These are phyloP conservation scores for Kluyveromyces lactis DNA, from an alignment of 805 yeast species.

Conservation along the genomic window DNA sequence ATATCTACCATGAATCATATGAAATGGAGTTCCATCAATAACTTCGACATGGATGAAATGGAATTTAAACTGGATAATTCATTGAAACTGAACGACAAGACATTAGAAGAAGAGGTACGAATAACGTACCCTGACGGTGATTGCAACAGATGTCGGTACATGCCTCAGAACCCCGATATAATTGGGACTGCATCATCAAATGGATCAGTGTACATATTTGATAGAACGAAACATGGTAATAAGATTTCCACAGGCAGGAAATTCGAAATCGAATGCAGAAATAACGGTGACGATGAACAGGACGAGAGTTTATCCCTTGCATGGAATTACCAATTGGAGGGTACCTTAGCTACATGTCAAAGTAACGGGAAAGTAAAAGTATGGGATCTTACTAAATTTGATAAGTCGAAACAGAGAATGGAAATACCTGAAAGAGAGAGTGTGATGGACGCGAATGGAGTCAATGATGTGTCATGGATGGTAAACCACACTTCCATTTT, in stretches of 20 bases:
- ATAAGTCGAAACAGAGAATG: slow-evolving; percentile 20
- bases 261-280: slow-evolving; percentile 43
- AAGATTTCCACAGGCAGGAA: slow-evolving; percentile 24
- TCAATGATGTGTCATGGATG: slow-evolving; percentile 69
- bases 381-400: slow-evolving; percentile 54
- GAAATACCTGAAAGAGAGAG: slow-evolving; percentile 15
- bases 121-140: slow-evolving; percentile 39
- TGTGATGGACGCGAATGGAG: slow-evolving; percentile 36
- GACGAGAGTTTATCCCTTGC: slow-evolving; percentile 61
- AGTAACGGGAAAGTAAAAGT: slow-evolving; percentile 55
- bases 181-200: slow-evolving; percentile 60
- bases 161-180: slow-evolving; percentile 84
- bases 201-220: slow-evolving; percentile 63
- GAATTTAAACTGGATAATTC: slow-evolving; percentile 30
- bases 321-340: slow-evolving; percentile 66
- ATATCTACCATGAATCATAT: slow-evolving; percentile 26
- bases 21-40: slow-evolving; percentile 28
- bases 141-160: slow-evolving; percentile 59
- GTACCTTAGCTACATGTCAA: slow-evolving; percentile 50
- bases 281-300: slow-evolving; percentile 3
- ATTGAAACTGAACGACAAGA: slow-evolving; percentile 21
- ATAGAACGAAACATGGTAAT: slow-evolving; percentile 71
- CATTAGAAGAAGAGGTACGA: slow-evolving; percentile 18
- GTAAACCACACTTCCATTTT: slow-evolving; percentile 53
- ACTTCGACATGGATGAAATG: slow-evolving; percentile 31